Base-by-base conservation (phyloP, 805 yeast species). In the Nakazawaea ernobii region DNA sequence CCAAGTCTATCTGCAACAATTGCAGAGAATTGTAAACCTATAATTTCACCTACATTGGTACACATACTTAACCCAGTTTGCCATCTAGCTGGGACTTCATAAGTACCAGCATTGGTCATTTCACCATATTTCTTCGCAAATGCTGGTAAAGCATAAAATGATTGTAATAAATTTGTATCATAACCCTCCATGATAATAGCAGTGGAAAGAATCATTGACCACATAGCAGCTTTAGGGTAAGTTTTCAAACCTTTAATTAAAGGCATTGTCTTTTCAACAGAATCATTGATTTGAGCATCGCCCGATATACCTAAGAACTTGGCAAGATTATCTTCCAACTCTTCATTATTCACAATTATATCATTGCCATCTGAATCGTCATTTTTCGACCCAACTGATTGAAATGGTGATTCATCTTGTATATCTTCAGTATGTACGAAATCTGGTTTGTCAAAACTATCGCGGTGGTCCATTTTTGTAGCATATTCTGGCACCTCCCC, bases 131-230 rank as follows among this genome's bases (percentile, higher is more conserved):
- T 66, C 43, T 55, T 56, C 35, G 59, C 60, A 51, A 75, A 75
- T 17, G 72, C 66, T 3, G 76, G 76, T 57, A 71, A 64, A 5
- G 71, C 77, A 58, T 62, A 75, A 55, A 75, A 69, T 3, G 74
- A 62, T 32, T 59, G 53, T 45, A 75, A 60, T 43, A 75, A 58
- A 45, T 62, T 65, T 28, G 66, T 60, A 53, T 74, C 79, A 59
- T 71, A 74, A 29, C 79, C 80, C 48, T 70, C 76, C 78, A 73
- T 73, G 43, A 74, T 56, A 48, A 75, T 62, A 27, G 74, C 69
- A 8, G 70, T 53, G 7, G 75, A 65, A 42, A 75, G 59, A 35
- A 74, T 58, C 26, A 71, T 50, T 2, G 78, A 69, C 80, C 80
- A 75, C 50, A 67, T 53, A 32, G 68, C 68, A 13, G 79, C 78